These are phyloP conservation scores for Podospora pseudopauciseta DNA, from an alignment of 495 filamentous ascomycete species.

Conservation along the genomic window DNA sequence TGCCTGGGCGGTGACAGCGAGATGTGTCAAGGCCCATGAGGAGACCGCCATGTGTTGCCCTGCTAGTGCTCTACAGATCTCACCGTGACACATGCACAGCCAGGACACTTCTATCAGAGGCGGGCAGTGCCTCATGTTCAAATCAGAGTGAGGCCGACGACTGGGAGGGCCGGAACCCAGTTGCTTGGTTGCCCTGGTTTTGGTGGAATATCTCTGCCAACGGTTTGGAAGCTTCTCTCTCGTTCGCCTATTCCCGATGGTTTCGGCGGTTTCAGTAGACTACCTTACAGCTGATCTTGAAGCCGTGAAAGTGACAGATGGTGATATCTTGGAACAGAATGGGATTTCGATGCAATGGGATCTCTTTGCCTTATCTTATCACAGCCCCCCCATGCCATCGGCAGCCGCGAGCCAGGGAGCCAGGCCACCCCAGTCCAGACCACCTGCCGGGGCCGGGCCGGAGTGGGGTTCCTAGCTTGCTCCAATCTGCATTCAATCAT, in stretches of 20 bases:
- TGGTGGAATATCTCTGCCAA: not conserved
- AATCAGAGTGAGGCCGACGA: no score
- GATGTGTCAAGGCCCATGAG: not conserved
- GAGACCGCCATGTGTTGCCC: not conserved
- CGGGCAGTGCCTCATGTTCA: no score
- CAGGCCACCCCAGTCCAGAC: not conserved
- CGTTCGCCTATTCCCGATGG: no score
- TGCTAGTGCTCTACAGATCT: not conserved
- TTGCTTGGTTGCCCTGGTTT: no score
- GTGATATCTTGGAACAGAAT: no score
- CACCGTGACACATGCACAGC: not conserved
- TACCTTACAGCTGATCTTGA: no score
- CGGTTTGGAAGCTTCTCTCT: not conserved
- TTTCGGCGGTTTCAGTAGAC: no score
- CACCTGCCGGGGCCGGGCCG: not conserved
- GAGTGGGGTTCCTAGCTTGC: not conserved
- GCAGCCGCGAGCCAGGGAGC: not conserved
- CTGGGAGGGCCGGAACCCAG: no score
- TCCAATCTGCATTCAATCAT: not conserved
- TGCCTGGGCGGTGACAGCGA: slow-evolving; percentile 12
- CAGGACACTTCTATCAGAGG: not conserved
- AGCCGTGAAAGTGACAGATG: no score
- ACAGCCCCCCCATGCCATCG: not conserved
- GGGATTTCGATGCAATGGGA: no score
- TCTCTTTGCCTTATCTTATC: not conserved